Evolutionary conservation across 208 protist genomes (phyloP).

Genomic region (Trypanosoma avium): DNA sequence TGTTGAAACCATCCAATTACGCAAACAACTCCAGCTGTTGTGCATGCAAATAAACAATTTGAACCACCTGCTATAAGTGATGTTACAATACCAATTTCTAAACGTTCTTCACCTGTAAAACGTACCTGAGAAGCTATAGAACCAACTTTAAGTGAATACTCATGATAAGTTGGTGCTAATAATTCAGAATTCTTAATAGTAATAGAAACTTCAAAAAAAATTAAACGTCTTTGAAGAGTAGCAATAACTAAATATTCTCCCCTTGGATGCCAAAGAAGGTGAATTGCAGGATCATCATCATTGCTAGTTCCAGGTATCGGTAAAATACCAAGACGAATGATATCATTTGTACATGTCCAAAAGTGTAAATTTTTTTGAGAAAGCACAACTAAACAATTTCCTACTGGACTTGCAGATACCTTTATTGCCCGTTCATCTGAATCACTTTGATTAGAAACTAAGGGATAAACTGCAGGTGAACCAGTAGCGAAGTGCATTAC

Average conservation of each 20-base stretch:
- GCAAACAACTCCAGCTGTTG: conserved; percentile 59
- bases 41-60: conserved; percentile 60
- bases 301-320: conserved; percentile 31
- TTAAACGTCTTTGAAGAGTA: conserved; percentile 40
- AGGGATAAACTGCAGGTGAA: conserved; percentile 7
- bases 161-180: not conserved
- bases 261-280: conserved; percentile 62
- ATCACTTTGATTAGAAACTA: not conserved
- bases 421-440: conserved; percentile 40
- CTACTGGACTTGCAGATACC: conserved; percentile 36
- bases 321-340: conserved; percentile 45
- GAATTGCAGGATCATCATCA: conserved; percentile 48
- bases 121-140: conserved; percentile 40
- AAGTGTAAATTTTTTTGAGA: conserved; percentile 62
- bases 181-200: conserved; percentile 9
- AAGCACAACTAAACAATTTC: conserved; percentile 45
- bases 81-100: conserved; percentile 45
- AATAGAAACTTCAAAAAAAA: conserved; percentile 48
- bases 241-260: conserved; percentile 52
- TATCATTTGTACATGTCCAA: conserved; percentile 37
- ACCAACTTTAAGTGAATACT: conserved; percentile 17
- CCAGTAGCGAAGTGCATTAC: conserved; percentile 20
- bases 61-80: conserved; percentile 38
- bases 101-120: conserved; percentile 32
- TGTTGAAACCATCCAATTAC: conserved; percentile 59